Base-by-base conservation (phyloP, 2,329 filamentous ascomycete species). In the Aspergillus luchuensis region DNA sequence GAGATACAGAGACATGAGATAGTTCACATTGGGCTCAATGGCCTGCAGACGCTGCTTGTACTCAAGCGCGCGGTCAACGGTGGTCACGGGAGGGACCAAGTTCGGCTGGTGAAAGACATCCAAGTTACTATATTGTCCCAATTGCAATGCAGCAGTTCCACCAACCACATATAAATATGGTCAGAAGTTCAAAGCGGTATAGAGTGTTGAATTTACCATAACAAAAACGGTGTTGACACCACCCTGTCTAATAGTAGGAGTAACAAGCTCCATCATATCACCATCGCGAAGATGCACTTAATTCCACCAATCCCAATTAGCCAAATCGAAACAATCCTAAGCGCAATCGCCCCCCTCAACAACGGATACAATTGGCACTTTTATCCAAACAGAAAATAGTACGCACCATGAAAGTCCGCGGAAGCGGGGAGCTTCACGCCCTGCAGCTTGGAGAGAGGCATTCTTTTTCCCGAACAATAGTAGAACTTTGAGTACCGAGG, bases 1-100 rank as follows among this genome's bases (percentile, higher is more conserved):
- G 57, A 84, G 82, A 70, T 87, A 92, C 47, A 92, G 82, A 1
- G 89, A 89, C 89, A 92, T 91, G 61, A 92, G 83, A 70, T 86
- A 92, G 61, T 84, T 84, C 61, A 91, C 85, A 55, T 82, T 80
- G 2, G 85, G 82, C 54, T 87, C 85, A 62, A 90, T 78, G 47
- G 83, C 81, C 66, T 84, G 79, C 15, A 92, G 80, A 49, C 83
- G 81, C 25, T 80, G 74, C 73, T 87, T 84, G 77, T 92, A 92
- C 45, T 86, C 85, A 23, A 91, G 78, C 8, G 87, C 89, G 73
- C 86, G 80, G 50, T 79, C 78, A 47, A 88, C 84, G 19, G 82
- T 86, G 13, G 84, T 88, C 58, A 89, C 78, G 15, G 87, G 85
- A 10, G 88, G 87, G 1, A 86, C 80, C 45, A 90, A 80, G 71